Evolutionary conservation across 208 protist species (phyloP).

Genomic region (Porcisia hertigi): DNA sequence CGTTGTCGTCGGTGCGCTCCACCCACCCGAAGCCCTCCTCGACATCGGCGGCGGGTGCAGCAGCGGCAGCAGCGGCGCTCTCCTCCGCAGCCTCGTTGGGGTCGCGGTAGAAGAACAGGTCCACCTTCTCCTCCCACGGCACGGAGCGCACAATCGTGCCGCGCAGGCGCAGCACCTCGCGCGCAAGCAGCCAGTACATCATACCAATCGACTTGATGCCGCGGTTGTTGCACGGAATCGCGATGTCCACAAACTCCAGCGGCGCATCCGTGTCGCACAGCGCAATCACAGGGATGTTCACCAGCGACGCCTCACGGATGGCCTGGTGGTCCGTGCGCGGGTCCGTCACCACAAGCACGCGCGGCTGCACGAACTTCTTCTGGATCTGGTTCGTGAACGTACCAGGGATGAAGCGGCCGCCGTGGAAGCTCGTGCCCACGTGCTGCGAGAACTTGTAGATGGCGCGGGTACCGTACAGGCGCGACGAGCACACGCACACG

Average conservation of each 20-base stretch:
- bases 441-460: constrained; percentile 98
- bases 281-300: constrained; percentile 99
- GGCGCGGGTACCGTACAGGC: constrained; percentile 95
- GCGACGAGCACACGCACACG: constrained; percentile 95
- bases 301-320: constrained; percentile 96
- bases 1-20: constrained; percentile 55
- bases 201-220: constrained; percentile 95
- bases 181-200: constrained; percentile 99
- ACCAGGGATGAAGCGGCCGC: constrained; percentile 97
- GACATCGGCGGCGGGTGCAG: constrained; percentile 33
- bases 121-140: constrained; percentile 98
- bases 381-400: constrained; percentile 99
- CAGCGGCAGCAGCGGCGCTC: constrained; percentile 35
- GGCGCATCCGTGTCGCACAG: constrained; percentile 98
- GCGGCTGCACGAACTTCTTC: constrained; percentile 98
- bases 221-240: constrained; percentile 99
- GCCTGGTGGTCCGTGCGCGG: constrained; percentile 96
- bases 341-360: constrained; percentile 98
- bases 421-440: constrained; percentile 92
- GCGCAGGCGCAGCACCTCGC: constrained; percentile 97
- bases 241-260: constrained; percentile 97
- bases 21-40: constrained; percentile 77
- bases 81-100: constrained; percentile 92
- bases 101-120: constrained; percentile 99
- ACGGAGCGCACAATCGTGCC: constrained; percentile 91